Conservation (phyloP, 768 basidiomycete species). For the Naganishia friedmannii region DNA sequence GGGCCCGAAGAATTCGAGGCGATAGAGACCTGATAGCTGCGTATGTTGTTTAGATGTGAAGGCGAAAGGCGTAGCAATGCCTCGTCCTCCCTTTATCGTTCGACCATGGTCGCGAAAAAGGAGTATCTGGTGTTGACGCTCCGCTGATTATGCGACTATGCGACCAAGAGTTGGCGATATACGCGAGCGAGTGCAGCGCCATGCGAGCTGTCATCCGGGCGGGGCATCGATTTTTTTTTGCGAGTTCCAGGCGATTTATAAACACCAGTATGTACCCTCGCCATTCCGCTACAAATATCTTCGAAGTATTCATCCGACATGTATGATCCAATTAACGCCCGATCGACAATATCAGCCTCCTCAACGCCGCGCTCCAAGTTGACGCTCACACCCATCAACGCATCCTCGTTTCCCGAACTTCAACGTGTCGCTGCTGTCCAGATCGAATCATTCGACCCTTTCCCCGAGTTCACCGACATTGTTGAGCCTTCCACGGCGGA, state of each 20-base stretch:
- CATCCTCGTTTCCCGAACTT: background rate
- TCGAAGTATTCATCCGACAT: background rate
- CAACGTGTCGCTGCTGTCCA: constrained; percentile 19
- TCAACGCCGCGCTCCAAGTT: background rate
- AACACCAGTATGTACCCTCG: too few relatives aligned
- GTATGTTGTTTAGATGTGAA: too few relatives aligned
- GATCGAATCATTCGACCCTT: constrained; percentile 26
- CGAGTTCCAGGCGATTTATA: background rate
- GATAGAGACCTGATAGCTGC: too few relatives aligned
- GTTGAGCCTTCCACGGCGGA: constrained; percentile 24
- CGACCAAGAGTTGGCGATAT: background rate
- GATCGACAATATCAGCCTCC: background rate
- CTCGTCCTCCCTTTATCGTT: too few relatives aligned
- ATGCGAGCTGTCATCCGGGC: too few relatives aligned
- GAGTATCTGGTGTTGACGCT: too few relatives aligned
- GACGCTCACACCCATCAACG: constrained; percentile 1
- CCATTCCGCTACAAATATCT: background rate
- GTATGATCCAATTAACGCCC: background rate
- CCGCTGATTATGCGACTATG: background rate
- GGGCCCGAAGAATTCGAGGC: too few relatives aligned
- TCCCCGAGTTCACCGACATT: constrained; percentile 24
- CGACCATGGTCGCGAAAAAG: too few relatives aligned
- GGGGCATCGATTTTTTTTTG: background rate
- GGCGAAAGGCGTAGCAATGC: too few relatives aligned
- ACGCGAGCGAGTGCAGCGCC: background rate